A percentile compares a stretch with the other conserved stretches of the same genome.
These are phyloP conservation scores for Ceratocystis diversiconidia DNA, from an alignment of 2,329 filamentous ascomycete species.

Conservation along the genomic window DNA sequence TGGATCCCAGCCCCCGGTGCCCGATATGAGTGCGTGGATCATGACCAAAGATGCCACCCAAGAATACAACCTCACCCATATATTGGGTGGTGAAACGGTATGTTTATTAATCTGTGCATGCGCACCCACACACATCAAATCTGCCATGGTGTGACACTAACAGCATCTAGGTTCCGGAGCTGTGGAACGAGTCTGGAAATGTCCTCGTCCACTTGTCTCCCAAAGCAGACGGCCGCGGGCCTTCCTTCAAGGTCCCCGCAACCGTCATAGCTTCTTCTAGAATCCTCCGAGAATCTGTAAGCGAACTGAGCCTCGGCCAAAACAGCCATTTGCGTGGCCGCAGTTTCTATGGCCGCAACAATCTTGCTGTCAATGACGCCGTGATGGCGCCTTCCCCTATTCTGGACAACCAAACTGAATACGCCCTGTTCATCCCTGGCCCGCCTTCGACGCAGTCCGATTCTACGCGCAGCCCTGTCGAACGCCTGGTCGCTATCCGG, in stretches of 20 bases:
- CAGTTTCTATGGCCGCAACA: conserved; percentile 36
- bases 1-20: background rate
- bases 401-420: conserved; percentile 30
- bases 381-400: conserved; percentile 26
- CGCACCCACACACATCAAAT: background rate
- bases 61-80: conserved; percentile 41
- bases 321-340: conserved; percentile 25
- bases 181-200: conserved; percentile 49
- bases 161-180: conserved; percentile 41
- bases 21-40: conserved; percentile 35
- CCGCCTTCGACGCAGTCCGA: conserved; percentile 27
- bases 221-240: conserved; percentile 33
- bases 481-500: conserved; percentile 43
- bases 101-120: conserved; percentile 16
- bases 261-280: conserved; percentile 40
- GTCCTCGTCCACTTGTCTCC: conserved; percentile 45
- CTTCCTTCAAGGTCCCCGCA: conserved; percentile 47
- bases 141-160: background rate
- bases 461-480: conserved; percentile 20
- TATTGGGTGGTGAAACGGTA: conserved; percentile 43
- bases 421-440: conserved; percentile 41
- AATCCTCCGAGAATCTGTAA: conserved; percentile 38
- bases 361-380: conserved; percentile 37
- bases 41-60: conserved; percentile 34
- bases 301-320: conserved; percentile 19